A percentile compares a stretch with the other conserved stretches of the same genome.
These are phyloP conservation scores for Calonectria pteridis DNA, from an alignment of 2,329 filamentous ascomycete species.

Conservation along the genomic window DNA sequence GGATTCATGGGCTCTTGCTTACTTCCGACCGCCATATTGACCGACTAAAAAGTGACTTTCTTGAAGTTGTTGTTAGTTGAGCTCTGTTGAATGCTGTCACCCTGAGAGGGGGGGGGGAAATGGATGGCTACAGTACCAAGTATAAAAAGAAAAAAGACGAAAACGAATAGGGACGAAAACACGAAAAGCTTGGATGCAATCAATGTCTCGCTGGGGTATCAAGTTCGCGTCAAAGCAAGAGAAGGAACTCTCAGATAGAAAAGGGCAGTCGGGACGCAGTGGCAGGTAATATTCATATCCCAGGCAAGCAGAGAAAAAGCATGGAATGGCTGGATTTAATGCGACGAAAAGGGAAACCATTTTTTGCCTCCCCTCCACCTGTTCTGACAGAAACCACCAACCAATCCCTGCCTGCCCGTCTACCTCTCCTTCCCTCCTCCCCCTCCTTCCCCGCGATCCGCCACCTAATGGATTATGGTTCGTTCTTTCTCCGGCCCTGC, in stretches of 20 bases:
- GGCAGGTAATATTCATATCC: conserved; percentile 10
- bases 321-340: neutral
- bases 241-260: neutral
- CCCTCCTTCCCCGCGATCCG: neutral
- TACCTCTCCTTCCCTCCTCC: neutral
- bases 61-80: neutral
- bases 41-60: neutral
- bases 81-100: no score
- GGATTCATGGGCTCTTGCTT: conserved; percentile 30
- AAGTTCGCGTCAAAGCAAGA: neutral
- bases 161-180: neutral
- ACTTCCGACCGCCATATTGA: conserved; percentile 12
- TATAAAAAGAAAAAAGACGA: neutral
- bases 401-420: neutral
- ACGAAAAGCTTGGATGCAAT: neutral
- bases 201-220: neutral
- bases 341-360: neutral
- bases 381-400: neutral
- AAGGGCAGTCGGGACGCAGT: neutral
- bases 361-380: neutral
- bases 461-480: conserved; percentile 1
- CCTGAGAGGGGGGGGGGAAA: neutral
- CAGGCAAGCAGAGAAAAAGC: neutral
- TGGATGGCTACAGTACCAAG: neutral
- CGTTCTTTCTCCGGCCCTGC: neutral